Conservation (phyloP, 2,329 filamentous ascomycete genomes). For the Sclerotinia minor region DNA sequence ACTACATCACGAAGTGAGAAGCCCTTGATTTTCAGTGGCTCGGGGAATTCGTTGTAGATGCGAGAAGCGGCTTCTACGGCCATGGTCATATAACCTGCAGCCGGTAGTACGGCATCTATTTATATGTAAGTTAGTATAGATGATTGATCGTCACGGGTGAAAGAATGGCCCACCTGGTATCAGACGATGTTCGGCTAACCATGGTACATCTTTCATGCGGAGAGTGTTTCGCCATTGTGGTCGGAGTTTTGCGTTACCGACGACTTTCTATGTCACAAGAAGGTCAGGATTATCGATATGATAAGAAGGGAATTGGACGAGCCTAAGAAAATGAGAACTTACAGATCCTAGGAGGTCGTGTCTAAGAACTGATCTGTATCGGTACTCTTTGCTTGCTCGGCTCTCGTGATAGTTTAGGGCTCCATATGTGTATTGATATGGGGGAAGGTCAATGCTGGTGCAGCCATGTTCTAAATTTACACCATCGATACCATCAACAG, state of each 20-base stretch:
- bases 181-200: neutral
- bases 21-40: constrained; percentile 42
- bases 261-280: too few relatives aligned
- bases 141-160: neutral
- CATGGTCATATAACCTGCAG: constrained; percentile 43
- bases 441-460: neutral
- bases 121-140: neutral
- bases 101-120: constrained; percentile 28
- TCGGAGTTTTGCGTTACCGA: neutral
- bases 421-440: neutral
- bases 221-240: neutral
- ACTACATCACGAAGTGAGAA: constrained; percentile 18
- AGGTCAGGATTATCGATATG: too few relatives aligned
- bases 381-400: neutral
- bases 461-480: too few relatives aligned
- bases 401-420: neutral
- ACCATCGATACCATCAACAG: too few relatives aligned
- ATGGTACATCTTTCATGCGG: neutral
- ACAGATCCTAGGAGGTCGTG: neutral
- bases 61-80: constrained; percentile 29
- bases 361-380: neutral
- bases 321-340: too few relatives aligned
- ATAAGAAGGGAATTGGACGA: too few relatives aligned
- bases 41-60: constrained; percentile 31
- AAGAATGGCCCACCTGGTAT: neutral